Evolutionary conservation across 2,329 filamentous ascomycete species (phyloP), one percentile per base, ranked within the genome.

Genomic region (Alternaria arborescens): DNA sequence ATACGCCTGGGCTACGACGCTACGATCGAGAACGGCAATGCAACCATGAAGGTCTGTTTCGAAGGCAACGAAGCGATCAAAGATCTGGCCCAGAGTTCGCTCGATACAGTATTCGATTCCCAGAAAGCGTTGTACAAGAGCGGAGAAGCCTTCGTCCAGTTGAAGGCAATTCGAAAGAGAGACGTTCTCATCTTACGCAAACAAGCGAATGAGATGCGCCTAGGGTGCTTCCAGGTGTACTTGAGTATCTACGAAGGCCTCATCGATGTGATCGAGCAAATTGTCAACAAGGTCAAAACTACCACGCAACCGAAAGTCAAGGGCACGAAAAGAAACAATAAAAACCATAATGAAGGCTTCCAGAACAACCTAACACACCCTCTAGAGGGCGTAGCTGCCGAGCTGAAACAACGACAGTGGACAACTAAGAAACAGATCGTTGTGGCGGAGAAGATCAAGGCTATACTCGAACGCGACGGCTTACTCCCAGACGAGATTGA

Each of bases 361-460:
- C 20, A 48, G n/a, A 34, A 34, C 6, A n/a, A 18, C 20, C 18
- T 48, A 8, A 16, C 12, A n/a, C 11, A 10, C 1, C 2, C 44
- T 6, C 44, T 48, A 5, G 44, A 48, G 44, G 1, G 7, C 18
- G 18, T 34, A 0, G 28, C 28, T 34, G n/a, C 5, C 1, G 18
- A 30, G 1, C 18, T 48, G 4, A 48, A 48, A n/a, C 44, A 48
- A 20, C 2, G 28, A 1, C 44, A 48, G 28, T 2, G n/a, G 2
- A 48, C 7, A 18, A 3, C 28, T 2, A 48, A 32, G 28, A 18
- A 32, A 3, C 44, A 48, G 28, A 34, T 48, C 8, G 18, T 18
- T 32, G 28, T 48, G 18, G 44, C 18, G 44, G 44, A 34, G 44
- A 48, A 48, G 44, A 48, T 48, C 44, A 22, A 34, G 11, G 44